Evolutionary conservation across 2,329 filamentous ascomycete genomes (phyloP), one percentile per base, ranked within the genome.

Genomic region (Paramyrothecium roridum): DNA sequence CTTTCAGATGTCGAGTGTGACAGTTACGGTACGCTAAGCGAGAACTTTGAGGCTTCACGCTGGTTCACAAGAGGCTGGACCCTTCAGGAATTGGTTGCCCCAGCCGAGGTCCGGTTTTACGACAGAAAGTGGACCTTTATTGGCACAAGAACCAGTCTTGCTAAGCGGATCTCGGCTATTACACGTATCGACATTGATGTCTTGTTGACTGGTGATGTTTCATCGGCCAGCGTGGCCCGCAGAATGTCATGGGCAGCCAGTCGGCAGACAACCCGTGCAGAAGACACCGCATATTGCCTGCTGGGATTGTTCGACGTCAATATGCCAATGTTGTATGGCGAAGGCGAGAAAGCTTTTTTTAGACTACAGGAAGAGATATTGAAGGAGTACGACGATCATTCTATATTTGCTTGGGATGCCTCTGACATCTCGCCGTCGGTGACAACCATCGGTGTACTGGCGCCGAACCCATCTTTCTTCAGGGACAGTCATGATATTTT

Each of bases 1-100:
- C 58, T 63, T 17, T 58, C 61, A 12, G 61, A 63, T 50, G 57
- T 61, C 7, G 20, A 88, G 88, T 66, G 40, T 13, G 40, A 50
- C 16, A 30, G 23, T 3, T 19, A 45, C 7, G 51, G 37, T 6
- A 30, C 21, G 1, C 48, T 48, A 6, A 51, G 58, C 11, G 22
- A 33, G 8, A 54, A 57, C 7, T 60, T 64, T 19, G 55, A 59
- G 19, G 22, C 50, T 20, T 54, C 57, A 12, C 34, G 58, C 0
- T 63, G 60, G 56, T 61, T 59, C 20, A 59, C 53, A 11, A 50
- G 56, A 48, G 63, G 58, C 22, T 67, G 53, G 64, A 67, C 60
- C 11, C 52, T 60, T 19, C 50, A 62, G 17, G 61, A 63, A 21
- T 50, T 63, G 3, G 26, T 63, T 11, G 61, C 61, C 3, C 61